These are phyloP conservation scores for Abelmoschus esculentus DNA, from an alignment of 345 rosid species.

Conservation along the genomic window DNA sequence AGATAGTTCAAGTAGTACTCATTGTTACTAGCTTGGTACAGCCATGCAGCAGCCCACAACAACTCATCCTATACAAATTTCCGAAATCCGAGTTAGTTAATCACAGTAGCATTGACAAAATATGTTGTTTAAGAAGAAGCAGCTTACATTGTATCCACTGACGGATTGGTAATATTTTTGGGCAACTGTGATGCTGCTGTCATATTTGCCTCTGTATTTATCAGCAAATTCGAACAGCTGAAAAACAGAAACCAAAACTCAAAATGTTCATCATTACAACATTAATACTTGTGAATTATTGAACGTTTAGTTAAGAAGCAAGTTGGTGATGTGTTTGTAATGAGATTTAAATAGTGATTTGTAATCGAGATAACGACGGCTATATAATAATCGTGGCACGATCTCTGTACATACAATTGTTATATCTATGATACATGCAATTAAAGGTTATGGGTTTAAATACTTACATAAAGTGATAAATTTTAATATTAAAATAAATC, in stretches of 20 bases:
- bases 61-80: slow-evolving; percentile 64
- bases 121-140: background rate
- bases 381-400: too few species aligned
- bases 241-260: background rate
- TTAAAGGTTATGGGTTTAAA: too few species aligned
- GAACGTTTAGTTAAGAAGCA: too few species aligned
- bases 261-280: background rate
- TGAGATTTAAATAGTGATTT: too few species aligned
- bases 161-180: slow-evolving; percentile 78
- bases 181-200: slow-evolving; percentile 82
- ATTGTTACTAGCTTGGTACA: slow-evolving; percentile 76
- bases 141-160: slow-evolving; percentile 83
- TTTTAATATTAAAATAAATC: too few species aligned
- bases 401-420: too few species aligned
- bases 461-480: too few species aligned
- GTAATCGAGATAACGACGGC: too few species aligned
- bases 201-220: slow-evolving; percentile 94
- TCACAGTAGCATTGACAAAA: background rate
- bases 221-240: slow-evolving; percentile 95
- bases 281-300: too few species aligned
- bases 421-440: too few species aligned
- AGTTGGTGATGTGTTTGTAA: too few species aligned
- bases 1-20: slow-evolving; percentile 74
- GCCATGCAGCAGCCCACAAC: slow-evolving; percentile 99
- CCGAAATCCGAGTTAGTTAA: background rate